A percentile compares a stretch with the other conserved stretches of the same genome.
Evolutionary conservation across 306 rosid genomes (phyloP).

Genomic region (Biancaea sappan): DNA sequence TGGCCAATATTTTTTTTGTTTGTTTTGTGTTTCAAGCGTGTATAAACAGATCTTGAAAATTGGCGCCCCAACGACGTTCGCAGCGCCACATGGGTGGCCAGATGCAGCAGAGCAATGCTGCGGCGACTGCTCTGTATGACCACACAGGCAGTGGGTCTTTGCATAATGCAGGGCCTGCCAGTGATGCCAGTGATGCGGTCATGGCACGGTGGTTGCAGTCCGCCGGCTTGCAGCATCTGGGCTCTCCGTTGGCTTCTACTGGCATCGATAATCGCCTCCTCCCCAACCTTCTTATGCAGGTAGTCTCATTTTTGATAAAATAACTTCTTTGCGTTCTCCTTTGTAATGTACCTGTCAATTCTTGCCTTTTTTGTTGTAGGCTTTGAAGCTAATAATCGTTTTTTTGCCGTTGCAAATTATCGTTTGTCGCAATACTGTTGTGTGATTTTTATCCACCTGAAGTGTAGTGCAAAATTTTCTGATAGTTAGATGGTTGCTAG

Average conservation of each 20-base stretch:
- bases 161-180: conserved; percentile 65
- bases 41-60: conserved; percentile 84
- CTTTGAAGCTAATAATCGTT: too few relatives aligned
- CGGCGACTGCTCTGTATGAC: conserved; percentile 73
- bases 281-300: conserved; percentile 96
- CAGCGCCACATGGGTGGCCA: conserved; percentile 99
- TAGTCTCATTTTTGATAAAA: conserved; percentile 22
- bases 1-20: neutral
- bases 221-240: conserved; percentile 99
- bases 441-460: neutral
- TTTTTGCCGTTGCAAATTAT: neutral
- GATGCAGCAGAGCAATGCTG: conserved; percentile 98
- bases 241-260: conserved; percentile 86
- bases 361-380: neutral
- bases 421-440: neutral
- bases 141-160: conserved; percentile 61
- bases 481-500: neutral
- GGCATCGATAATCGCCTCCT: conserved; percentile 85
- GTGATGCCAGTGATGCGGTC: conserved; percentile 96
- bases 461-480: neutral
- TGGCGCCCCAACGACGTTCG: conserved; percentile 99
- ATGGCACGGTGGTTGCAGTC: conserved; percentile 99
- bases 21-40: conserved; percentile 47
- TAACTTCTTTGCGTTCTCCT: neutral
- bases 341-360: neutral